Percentiles rank a stretch among this genome's conserved stretches.
Evolutionary conservation across 176 grass and related monocot species (phyloP).

Genomic region (Cenchrus fungigraminus): DNA sequence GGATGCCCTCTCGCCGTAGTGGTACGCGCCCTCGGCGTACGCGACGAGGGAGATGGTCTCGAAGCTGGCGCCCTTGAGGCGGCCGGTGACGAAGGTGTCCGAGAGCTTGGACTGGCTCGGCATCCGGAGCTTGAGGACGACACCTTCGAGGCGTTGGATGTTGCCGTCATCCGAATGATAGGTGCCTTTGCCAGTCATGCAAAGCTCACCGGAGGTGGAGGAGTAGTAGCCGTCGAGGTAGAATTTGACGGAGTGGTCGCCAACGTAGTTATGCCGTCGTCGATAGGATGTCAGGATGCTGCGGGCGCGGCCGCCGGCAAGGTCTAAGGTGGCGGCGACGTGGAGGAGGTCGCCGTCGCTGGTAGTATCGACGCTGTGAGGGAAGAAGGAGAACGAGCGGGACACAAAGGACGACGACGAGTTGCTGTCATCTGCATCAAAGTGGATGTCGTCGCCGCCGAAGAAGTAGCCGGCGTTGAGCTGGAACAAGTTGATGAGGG

Average conservation of each 20-base stretch:
- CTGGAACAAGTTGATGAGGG: not conserved
- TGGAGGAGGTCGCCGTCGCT: not conserved
- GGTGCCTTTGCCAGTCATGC: not conserved
- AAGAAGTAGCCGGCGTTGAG: slow-evolving; percentile 50
- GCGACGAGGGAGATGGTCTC: slow-evolving; percentile 42
- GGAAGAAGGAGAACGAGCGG: slow-evolving; percentile 40
- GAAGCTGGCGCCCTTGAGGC: slow-evolving; percentile 40
- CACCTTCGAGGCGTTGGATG: not conserved
- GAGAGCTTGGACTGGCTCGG: slow-evolving; percentile 30
- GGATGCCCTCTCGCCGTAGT: slow-evolving; percentile 27
- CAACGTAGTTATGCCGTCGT: no score
- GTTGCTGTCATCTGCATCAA: slow-evolving; percentile 18
- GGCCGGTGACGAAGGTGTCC: slow-evolving; percentile 46
- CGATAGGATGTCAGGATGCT: no score
- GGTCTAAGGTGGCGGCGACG: not conserved
- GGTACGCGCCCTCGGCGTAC: slow-evolving; percentile 48
- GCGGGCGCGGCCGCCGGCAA: not conserved
- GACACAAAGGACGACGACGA: not conserved
- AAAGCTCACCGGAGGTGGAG: not conserved
- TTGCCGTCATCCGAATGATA: not conserved
- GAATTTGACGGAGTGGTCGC: not conserved
- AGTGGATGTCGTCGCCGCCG: slow-evolving; percentile 43
- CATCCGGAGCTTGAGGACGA: slow-evolving; percentile 45
- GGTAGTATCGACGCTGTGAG: slow-evolving; percentile 34
- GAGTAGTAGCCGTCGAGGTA: slow-evolving; percentile 4